Conservation (phyloP, 2,329 filamentous ascomycete species). For the Epichloe glyceriae region DNA sequence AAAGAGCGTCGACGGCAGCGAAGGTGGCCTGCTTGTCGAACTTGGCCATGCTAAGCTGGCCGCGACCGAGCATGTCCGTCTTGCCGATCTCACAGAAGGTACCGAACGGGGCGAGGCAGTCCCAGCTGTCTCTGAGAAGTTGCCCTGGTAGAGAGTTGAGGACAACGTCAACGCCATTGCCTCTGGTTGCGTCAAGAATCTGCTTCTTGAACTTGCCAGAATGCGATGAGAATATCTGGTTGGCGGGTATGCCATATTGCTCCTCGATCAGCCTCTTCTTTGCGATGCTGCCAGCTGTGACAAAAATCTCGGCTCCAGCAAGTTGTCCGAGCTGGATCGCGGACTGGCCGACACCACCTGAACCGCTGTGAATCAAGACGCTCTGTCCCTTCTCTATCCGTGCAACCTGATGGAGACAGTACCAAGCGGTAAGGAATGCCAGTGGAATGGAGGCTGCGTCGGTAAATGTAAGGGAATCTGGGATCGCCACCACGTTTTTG, state of each 20-base stretch:
- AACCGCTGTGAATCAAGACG: slow-evolving; percentile 26
- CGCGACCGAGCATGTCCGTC: slow-evolving; percentile 24
- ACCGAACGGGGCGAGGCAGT: slow-evolving; percentile 30
- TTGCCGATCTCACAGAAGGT: slow-evolving; percentile 31
- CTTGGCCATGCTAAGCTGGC: slow-evolving; percentile 32
- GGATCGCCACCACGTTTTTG: background rate
- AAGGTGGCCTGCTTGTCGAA: slow-evolving; percentile 21
- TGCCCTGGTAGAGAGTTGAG: slow-evolving; percentile 39
- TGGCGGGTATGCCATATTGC: slow-evolving; percentile 22
- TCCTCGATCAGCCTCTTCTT: slow-evolving; percentile 23
- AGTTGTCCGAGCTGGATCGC: slow-evolving; percentile 24
- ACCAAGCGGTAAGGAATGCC: background rate
- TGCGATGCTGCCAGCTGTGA: slow-evolving; percentile 25
- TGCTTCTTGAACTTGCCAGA: background rate
- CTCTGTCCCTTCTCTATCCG: slow-evolving; percentile 11
- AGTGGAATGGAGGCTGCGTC: background rate
- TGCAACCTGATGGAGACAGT: background rate
- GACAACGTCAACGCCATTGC: slow-evolving; percentile 54
- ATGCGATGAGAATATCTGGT: slow-evolving; percentile 15
- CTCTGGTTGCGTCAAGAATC: slow-evolving; percentile 16
- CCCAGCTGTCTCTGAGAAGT: slow-evolving; percentile 27
- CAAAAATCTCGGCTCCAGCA: slow-evolving; percentile 27
- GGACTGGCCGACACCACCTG: slow-evolving; percentile 25
- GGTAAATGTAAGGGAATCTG: background rate
- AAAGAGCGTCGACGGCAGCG: slow-evolving; percentile 30